These are phyloP conservation scores for Vigna mungo DNA, from an alignment of 306 rosid genomes.

Conservation along the genomic window DNA sequence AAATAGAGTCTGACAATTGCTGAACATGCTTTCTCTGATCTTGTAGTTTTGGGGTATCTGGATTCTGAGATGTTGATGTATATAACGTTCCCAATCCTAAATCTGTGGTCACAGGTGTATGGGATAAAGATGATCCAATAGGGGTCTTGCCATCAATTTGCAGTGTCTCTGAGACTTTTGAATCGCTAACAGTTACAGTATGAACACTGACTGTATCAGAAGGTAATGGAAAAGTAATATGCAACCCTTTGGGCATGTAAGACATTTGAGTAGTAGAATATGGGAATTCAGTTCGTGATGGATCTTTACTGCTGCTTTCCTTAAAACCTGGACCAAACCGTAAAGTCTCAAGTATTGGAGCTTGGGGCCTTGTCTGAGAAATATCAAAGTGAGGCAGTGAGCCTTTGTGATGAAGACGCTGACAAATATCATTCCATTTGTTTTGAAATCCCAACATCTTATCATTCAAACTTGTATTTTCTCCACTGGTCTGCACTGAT, in stretches of 20 bases:
- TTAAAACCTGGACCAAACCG: constrained; percentile 46
- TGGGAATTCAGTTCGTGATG: constrained; percentile 47
- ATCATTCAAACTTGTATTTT: constrained; percentile 52
- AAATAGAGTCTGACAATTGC: constrained; percentile 54
- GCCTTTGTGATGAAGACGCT: constrained; percentile 55
- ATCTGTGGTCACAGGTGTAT: constrained; percentile 77
- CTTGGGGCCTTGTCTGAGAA: constrained; percentile 53
- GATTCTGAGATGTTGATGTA: constrained; percentile 55
- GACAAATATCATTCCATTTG: constrained; percentile 85
- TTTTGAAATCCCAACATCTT: constrained; percentile 60
- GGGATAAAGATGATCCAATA: constrained; percentile 50
- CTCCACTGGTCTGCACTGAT: constrained; percentile 79
- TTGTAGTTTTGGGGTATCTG: constrained; percentile 46
- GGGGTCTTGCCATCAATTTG: constrained; percentile 49
- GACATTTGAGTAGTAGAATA: constrained; percentile 45
- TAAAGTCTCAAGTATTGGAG: constrained; percentile 54
- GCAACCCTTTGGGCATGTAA: constrained; percentile 46
- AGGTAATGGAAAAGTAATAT: constrained; percentile 47
- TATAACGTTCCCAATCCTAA: constrained; percentile 86
- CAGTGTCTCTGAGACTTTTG: constrained; percentile 46
- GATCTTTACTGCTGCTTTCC: constrained; percentile 61
- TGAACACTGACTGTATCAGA: constrained; percentile 42
- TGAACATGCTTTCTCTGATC: constrained; percentile 44
- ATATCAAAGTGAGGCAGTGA: constrained; percentile 49
- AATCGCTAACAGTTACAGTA: constrained; percentile 41